Percentiles rank a stretch among this genome's conserved stretches.
Conservation (phyloP, 106 monocot genomes). For the Dioscorea zingiberensis region DNA sequence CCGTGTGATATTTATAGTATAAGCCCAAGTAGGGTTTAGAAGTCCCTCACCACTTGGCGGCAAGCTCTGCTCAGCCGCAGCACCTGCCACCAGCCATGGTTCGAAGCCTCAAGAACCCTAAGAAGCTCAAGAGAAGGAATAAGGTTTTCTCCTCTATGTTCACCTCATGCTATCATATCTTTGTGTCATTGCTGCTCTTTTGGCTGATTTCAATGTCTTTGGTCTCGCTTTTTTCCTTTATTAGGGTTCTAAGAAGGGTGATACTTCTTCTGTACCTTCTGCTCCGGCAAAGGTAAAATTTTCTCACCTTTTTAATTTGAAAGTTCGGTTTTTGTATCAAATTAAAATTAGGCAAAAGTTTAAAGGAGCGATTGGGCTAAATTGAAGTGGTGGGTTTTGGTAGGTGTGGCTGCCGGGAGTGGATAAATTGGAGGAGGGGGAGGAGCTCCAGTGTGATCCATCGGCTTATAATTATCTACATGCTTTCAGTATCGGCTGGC, state of each 20-base stretch:
- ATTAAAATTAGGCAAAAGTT: neutral
- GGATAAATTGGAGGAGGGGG: slow-evolving; percentile 90
- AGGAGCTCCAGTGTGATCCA: slow-evolving; percentile 93
- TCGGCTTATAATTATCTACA: slow-evolving; percentile 88
- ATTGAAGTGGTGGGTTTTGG: neutral
- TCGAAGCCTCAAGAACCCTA: slow-evolving; percentile 69
- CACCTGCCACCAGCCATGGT: slow-evolving; percentile 52
- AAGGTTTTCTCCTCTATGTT: slow-evolving; percentile 17
- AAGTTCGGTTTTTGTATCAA: neutral
- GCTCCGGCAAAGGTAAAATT: slow-evolving; percentile 53
- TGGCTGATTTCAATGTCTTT: neutral
- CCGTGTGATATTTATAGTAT: too few relatives aligned
- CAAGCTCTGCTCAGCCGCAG: too few relatives aligned
- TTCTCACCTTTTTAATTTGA: neutral
- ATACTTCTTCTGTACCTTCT: slow-evolving; percentile 36
- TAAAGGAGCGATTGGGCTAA: neutral
- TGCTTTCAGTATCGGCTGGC: slow-evolving; percentile 86
- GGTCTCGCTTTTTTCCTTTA: neutral
- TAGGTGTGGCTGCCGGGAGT: slow-evolving; percentile 98
- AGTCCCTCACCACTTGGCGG: too few relatives aligned
- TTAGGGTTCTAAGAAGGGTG: slow-evolving; percentile 44
- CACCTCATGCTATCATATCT: neutral
- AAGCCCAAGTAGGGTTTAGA: too few relatives aligned
- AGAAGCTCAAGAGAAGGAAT: slow-evolving; percentile 58
- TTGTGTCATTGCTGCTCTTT: neutral